A percentile compares a stretch with the other conserved stretches of the same genome.
Evolutionary conservation across 2,329 filamentous ascomycete species (phyloP).

Genomic region (Hymenoscyphus linearis): DNA sequence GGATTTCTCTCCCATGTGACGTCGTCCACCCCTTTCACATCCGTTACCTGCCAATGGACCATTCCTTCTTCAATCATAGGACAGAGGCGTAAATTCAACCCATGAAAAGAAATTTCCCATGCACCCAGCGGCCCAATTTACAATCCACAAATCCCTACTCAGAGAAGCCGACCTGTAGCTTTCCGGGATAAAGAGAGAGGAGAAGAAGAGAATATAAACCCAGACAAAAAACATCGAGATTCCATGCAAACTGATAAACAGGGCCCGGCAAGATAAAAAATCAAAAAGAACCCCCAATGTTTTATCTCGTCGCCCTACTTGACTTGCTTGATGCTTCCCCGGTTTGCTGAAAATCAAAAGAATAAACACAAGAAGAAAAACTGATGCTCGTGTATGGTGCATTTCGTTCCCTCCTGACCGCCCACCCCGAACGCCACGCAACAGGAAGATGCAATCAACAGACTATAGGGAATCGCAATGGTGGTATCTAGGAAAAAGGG

Average conservation of each 20-base stretch:
- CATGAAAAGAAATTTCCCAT: background rate
- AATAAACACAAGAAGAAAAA: background rate
- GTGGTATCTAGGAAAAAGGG: slow-evolving; percentile 18
- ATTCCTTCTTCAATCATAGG: background rate
- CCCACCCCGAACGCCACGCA: background rate
- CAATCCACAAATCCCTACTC: background rate
- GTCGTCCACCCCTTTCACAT: background rate
- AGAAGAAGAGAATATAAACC: background rate
- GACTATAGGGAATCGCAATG: slow-evolving; percentile 11
- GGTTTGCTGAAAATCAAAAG: background rate
- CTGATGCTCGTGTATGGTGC: background rate
- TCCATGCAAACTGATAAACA: background rate
- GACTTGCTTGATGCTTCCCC: background rate
- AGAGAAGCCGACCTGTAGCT: background rate
- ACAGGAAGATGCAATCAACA: slow-evolving; percentile 3
- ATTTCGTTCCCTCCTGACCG: background rate
- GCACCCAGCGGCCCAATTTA: background rate
- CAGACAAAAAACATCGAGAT: background rate
- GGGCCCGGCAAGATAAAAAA: background rate
- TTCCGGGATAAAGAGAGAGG: background rate
- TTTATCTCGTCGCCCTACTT: background rate
- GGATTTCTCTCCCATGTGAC: background rate
- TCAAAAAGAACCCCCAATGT: background rate
- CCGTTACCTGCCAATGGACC: background rate
- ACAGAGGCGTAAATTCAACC: background rate